Evolutionary conservation across 2,329 filamentous ascomycete species (phyloP), one percentile per base, ranked within the genome.

Genomic region (Graphium sp.): DNA sequence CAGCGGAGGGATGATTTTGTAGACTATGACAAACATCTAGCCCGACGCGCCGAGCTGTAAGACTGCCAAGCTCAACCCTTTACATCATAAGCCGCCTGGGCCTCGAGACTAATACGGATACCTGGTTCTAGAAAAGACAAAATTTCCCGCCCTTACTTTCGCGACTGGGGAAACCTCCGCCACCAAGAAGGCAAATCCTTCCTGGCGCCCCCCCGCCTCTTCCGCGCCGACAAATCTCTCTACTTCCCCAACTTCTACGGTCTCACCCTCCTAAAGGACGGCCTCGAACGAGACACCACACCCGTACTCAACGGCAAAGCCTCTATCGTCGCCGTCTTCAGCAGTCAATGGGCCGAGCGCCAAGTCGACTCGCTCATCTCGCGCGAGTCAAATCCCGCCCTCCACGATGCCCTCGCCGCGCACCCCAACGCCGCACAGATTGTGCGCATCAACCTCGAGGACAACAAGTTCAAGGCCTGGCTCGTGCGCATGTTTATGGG

Each of bases 211-310:
- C 71, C 79, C 4, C 65, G 77, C n/a, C 65, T 87, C 27, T 95
- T 95, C 63, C 78, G 74, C 44, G 66, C 66, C 38, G 81, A 91
- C 22, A 66, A 74, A 29, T 78, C 87, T 5, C 67, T 94, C 37
- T 95, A 79, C 60, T 94, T 98, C 56, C 89, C 89, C 25, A 98
- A 98, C 54, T 61, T 98, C 33, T 69, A 67, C 47, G 89, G 89
- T 25, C 61, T 68, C 40, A 94, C 84, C 2, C 62, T 94, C 18
- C 55, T 67, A 31, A 72, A 69, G 39, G 55, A 55, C 28, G 43
- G 57, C 53, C 48, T 47, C 34, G 40, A 55, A 26, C 56, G 52
- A 32, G 71, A 92, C 52, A 93, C 85, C 2, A 94, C 85, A 6
- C 64, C 74, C 0, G 50, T 76, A 4, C 62, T 95, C 32, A 55